Evolutionary conservation across 2,329 filamentous ascomycete species (phyloP), one percentile per base, ranked within the genome.

Genomic region (Epichloe gansuensis): DNA sequence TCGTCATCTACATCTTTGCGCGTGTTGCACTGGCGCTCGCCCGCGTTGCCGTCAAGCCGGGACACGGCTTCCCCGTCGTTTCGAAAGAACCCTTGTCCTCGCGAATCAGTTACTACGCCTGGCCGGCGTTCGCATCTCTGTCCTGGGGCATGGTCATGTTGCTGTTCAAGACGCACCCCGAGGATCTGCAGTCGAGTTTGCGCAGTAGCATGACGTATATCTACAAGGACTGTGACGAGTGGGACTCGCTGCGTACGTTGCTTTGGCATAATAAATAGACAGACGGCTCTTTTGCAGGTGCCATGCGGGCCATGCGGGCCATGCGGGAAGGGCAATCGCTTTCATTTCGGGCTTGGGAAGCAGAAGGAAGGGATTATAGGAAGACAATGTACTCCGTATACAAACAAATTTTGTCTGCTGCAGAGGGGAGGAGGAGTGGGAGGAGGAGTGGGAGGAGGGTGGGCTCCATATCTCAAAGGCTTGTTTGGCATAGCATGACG

Each of bases 131-230:
- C 71, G 91, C 93, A 42, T 87, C 85, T 60, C 62, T 91, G 57
- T 94, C 85, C 63, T 98, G 93, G 93, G 93, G 85, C 4, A 74
- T 82, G 63, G 89, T 98, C 57, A 98, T 98, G 93, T 89, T 91
- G 71, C 70, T 98, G 55, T 98, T 96, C 74, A 80, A 87, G 61
- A 87, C 86, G 79, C 84, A 97, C 71, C 89, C 93, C 5, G 88
- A 94, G 61, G 88, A 87, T 52, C 78, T 98, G 64, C 93, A 96
- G 76, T 81, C 84, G 54, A 96, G 90, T 68, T 71, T 98, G 74
- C 80, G 89, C 67, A 90, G 83, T 70, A 96, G 89, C 73, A 98
- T 98, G 93, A 87, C 81, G 61, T 98, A 98, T 65, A 95, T 98
- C 74, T 98, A 91, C 66, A 77, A 81, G 54, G 86, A 97, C 68